Base-by-base conservation (phyloP, 2,329 filamentous ascomycete species). In the Chrysosporium keratinophilum region DNA sequence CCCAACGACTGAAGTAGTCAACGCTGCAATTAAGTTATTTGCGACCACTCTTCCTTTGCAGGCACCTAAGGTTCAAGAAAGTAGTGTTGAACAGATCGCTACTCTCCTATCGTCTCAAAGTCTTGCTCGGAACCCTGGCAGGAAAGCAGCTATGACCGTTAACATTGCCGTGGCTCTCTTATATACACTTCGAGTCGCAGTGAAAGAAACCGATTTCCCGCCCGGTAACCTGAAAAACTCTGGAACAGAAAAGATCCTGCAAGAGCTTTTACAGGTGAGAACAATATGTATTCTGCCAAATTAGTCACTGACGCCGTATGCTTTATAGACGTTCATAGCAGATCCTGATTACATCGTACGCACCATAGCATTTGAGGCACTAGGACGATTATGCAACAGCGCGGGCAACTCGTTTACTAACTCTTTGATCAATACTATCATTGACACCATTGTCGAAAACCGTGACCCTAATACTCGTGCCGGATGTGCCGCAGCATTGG, bases 361-460 rank as follows among this genome's bases (percentile, higher is more conserved):
- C 45, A 86, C 80, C 57, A 78, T 97, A 58, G 88, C 90, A 1
- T 91, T 90, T 54, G 84, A 89, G 63, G 87, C 88, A 0, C 75
- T 96, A 11, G 91, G 90, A 14, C 81, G 89, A 37, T 79, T 98
- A 1, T 97, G 93, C 69, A 90, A 78, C 55, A 79, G 76, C 51
- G 89, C 88, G 51, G 94, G 93, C 39, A 95, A 93, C 58, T 76
- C 84, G 1, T 93, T 95, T 63, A 98, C 93, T 0, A 90, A 88
- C 59, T 78, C 81, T 28, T 89, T 96, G 69, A 87, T 98, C 62
- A 96, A 94, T 64, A 85, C 85, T 65, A 77, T 98, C 9, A 85
- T 97, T 42, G 91, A 98, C 63, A 95, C 87, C 1, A 96, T 98
- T 58, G 89, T 98, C 5, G 80, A 84, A 43, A 96, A 98, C 68